A percentile compares a stretch with the other conserved stretches of the same genome.
Evolutionary conservation across 225 moss, liverwort and hornwort genomes (phyloP).

Genomic region (Sphagnum contortum): DNA sequence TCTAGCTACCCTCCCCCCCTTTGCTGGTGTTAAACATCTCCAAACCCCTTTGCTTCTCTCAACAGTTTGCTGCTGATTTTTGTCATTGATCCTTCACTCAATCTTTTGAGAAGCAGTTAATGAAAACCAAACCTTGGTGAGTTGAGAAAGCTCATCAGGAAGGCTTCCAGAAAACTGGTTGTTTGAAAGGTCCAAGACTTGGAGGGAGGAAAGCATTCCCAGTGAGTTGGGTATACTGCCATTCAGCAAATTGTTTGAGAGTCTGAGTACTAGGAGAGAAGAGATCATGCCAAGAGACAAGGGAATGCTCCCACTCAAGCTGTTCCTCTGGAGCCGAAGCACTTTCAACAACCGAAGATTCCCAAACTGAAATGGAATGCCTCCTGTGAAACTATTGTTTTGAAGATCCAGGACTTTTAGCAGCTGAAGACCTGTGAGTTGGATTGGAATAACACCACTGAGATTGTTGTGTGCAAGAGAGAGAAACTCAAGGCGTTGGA

Average conservation of each 20-base stretch:
- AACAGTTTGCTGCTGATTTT: too few relatives aligned
- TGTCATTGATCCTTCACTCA: too few relatives aligned
- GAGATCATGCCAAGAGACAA: conserved; percentile 2
- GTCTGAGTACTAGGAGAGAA: conserved; percentile 19
- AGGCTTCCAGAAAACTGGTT: conserved; percentile 22
- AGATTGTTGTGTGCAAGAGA: conserved; percentile 30
- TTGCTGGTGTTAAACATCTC: too few relatives aligned
- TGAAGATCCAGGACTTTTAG: conserved; percentile 26
- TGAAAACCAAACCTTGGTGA: background rate
- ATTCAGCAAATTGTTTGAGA: conserved; percentile 35
- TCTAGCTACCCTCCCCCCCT: too few relatives aligned
- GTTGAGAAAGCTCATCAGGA: conserved; percentile 6
- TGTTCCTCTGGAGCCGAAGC: conserved; percentile 29
- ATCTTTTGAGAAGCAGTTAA: too few relatives aligned
- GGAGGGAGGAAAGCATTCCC: conserved; percentile 18
- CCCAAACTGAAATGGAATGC: conserved; percentile 12
- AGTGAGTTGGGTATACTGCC: conserved; percentile 37
- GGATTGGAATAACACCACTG: conserved; percentile 7
- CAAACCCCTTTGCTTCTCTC: too few relatives aligned
- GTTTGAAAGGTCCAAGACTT: conserved; percentile 21
- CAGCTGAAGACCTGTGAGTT: conserved; percentile 5
- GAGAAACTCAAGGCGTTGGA: conserved; percentile 18
- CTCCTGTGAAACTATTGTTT: conserved; percentile 10
- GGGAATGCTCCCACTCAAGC: conserved; percentile 18
- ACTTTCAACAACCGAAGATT: conserved; percentile 6